These are phyloP conservation scores for Exidia glandulosa DNA, from an alignment of 768 basidiomycete species.

Conservation along the genomic window DNA sequence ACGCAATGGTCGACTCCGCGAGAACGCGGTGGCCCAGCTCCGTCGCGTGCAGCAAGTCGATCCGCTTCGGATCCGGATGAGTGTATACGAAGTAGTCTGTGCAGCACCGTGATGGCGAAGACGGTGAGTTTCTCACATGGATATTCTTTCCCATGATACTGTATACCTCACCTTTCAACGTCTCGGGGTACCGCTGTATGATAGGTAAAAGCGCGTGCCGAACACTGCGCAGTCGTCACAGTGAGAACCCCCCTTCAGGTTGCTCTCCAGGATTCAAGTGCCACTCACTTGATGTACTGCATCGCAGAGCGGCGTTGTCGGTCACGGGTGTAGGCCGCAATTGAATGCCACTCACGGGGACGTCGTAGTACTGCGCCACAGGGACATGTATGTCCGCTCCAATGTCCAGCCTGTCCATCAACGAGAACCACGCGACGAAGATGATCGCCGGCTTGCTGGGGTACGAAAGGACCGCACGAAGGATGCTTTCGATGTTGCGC, in stretches of 20 bases:
- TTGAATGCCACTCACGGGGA: background rate
- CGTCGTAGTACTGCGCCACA: conserved; percentile 2
- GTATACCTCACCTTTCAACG: background rate
- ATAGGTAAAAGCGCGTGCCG: conserved; percentile 1
- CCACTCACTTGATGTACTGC: background rate
- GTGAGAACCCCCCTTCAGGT: background rate
- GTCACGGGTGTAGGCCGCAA: background rate
- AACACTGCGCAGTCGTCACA: background rate
- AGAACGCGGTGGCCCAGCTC: background rate
- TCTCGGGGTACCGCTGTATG: background rate
- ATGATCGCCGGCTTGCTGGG: background rate
- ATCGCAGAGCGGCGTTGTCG: background rate
- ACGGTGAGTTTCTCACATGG: background rate
- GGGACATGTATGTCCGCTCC: background rate
- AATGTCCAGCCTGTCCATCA: conserved; percentile 1
- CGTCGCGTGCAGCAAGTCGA: conserved; percentile 1
- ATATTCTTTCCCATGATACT: background rate
- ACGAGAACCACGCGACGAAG: background rate
- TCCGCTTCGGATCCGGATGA: conserved; percentile 1
- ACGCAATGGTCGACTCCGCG: background rate
- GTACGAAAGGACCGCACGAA: background rate
- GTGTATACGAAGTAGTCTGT: conserved; percentile 1
- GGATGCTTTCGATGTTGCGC: conserved; percentile 1
- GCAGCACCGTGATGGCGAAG: background rate
- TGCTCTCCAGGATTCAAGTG: background rate